Evolutionary conservation across 257 asterid genomes (phyloP).

Genomic region (Lycium ferocissimum): DNA sequence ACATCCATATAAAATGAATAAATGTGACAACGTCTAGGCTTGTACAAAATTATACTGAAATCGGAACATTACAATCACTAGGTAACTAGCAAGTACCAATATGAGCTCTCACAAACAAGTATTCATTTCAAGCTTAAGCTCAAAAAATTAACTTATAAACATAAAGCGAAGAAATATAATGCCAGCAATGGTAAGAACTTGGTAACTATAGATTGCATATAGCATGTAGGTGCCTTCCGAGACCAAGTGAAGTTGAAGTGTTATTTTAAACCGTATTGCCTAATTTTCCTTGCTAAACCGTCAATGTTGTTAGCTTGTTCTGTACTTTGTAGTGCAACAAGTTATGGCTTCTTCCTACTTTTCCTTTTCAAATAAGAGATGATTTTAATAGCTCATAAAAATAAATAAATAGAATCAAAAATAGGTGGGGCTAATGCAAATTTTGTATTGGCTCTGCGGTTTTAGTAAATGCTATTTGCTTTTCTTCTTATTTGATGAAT

Average conservation of each 20-base stretch:
- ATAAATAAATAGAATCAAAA: no score
- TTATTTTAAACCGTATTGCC: not conserved
- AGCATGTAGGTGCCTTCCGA: not conserved
- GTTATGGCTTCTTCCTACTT: not conserved
- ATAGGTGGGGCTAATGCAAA: not conserved
- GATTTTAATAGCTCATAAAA: not conserved
- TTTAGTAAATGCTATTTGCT: not conserved
- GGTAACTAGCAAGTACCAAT: not conserved
- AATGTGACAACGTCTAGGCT: not conserved
- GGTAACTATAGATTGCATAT: constrained; percentile 10
- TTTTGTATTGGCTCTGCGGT: not conserved
- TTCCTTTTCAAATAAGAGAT: not conserved
- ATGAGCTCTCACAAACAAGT: not conserved
- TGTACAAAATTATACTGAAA: not conserved
- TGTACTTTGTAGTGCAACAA: not conserved
- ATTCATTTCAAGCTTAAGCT: not conserved
- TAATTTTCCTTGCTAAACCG: not conserved
- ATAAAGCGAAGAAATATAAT: not conserved
- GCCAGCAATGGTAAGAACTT: not conserved
- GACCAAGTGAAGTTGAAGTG: not conserved
- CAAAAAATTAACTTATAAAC: not conserved
- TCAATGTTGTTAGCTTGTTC: not conserved
- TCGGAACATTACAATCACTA: not conserved
- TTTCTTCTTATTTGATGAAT: not conserved
- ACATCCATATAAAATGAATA: not conserved